phyloP scores from a whole-genome alignment of 768 basidiomycete genomes.

The Amyloporia xantha region DNA sequence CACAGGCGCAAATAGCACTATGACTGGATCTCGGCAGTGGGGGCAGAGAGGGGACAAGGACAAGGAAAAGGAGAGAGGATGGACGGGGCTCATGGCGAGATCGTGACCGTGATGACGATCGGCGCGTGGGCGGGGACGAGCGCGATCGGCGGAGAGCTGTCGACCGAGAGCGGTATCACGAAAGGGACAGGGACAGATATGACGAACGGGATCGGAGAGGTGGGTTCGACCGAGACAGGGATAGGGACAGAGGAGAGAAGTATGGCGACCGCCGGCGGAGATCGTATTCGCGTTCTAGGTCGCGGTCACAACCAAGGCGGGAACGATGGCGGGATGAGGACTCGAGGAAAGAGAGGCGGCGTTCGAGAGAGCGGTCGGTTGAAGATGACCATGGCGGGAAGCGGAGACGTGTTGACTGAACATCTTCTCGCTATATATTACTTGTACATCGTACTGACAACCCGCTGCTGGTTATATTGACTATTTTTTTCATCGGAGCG shows the following conservation, averaged over 20 bases:
- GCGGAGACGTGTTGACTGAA: constrained; percentile 27
- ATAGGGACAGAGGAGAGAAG: constrained; percentile 9
- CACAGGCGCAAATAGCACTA: constrained; percentile 27
- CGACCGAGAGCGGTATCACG: constrained; percentile 9
- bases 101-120: constrained; percentile 9
- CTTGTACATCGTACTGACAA: no score
- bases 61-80: constrained; percentile 13
- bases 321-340: constrained; percentile 20
- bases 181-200: constrained; percentile 3
- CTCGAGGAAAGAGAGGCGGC: constrained; percentile 12
- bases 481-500: no score
- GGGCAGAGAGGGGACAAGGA: constrained; percentile 13
- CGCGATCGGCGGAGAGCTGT: constrained; percentile 13
- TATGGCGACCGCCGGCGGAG: constrained; percentile 3
- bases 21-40: constrained; percentile 18
- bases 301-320: constrained; percentile 13
- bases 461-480: no score
- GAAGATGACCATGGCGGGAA: constrained; percentile 26
- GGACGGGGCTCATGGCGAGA: constrained; percentile 17
- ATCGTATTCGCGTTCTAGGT: constrained; percentile 8
- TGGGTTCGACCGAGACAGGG: constrained; percentile 6
- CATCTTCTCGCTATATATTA: no score
- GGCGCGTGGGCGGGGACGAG: constrained; percentile 10
- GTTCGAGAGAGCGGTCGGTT: constrained; percentile 25
- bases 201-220: constrained; percentile 5